These are phyloP conservation scores for Tolypocladium pustulatum DNA, from an alignment of 2,329 filamentous ascomycete genomes.

Conservation along the genomic window DNA sequence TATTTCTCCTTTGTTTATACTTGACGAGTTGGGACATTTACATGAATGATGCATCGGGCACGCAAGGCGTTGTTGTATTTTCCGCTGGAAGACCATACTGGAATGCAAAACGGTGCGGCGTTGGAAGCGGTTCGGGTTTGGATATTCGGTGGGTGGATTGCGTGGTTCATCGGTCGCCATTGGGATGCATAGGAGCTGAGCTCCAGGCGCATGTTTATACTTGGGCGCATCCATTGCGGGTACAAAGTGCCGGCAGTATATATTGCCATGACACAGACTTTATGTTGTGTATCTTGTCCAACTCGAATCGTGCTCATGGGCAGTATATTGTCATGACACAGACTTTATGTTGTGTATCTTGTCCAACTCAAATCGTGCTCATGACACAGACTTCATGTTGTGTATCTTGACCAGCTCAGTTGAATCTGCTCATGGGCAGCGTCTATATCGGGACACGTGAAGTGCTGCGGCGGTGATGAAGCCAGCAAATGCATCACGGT, in stretches of 20 bases:
- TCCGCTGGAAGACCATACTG: not conserved
- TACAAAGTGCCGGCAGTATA: not conserved
- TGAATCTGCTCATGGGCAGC: too few relatives aligned
- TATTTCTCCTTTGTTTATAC: not conserved
- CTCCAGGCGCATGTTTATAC: not conserved
- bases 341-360: too few relatives aligned
- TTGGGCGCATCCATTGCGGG: not conserved
- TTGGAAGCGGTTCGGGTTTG: not conserved
- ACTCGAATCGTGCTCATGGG: not conserved
- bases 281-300: not conserved
- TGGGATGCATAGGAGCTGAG: not conserved
- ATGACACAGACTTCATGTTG: too few relatives aligned
- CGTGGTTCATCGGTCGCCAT: not conserved
- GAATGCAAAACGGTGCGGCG: not conserved
- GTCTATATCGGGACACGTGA: too few relatives aligned
- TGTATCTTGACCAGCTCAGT: too few relatives aligned
- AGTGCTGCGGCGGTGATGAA: too few relatives aligned
- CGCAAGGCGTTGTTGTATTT: not conserved
- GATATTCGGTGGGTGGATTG: not conserved
- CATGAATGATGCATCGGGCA: not conserved
- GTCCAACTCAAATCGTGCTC: too few relatives aligned
- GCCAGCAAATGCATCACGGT: too few relatives aligned
- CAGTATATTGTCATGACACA: too few relatives aligned
- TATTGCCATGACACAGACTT: not conserved
- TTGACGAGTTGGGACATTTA: not conserved